phyloP scores from a whole-genome alignment of 371 early-diverging fungal species.

The Chytridium lagenaria region DNA sequence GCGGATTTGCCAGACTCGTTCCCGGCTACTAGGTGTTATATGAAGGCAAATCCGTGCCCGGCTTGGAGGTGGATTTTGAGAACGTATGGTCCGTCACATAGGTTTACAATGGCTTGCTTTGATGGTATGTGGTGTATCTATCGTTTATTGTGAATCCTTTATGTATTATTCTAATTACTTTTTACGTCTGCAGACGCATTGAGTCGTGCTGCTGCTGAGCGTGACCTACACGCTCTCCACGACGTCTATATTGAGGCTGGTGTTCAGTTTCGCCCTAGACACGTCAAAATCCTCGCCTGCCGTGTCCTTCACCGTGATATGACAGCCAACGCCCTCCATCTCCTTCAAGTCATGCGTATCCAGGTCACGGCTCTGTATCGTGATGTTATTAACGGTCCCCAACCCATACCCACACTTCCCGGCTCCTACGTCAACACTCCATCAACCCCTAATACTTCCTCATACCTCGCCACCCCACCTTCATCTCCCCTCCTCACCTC shows the following conservation, averaged over 20 bases:
- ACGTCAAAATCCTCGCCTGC: slow-evolving; percentile 56
- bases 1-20: slow-evolving; percentile 43
- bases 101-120: slow-evolving; percentile 51
- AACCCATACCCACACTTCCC: neutral
- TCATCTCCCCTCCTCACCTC: neutral
- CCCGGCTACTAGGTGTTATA: slow-evolving; percentile 52
- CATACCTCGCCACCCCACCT: neutral
- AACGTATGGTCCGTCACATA: slow-evolving; percentile 48
- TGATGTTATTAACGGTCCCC: neutral
- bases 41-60: slow-evolving; percentile 45
- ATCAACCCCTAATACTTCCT: neutral
- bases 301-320: slow-evolving; percentile 56
- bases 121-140: slow-evolving; percentile 37
- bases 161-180: neutral
- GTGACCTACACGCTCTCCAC: slow-evolving; percentile 52
- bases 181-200: too few species aligned
- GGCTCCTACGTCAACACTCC: slow-evolving; percentile 19
- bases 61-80: slow-evolving; percentile 53
- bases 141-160: too few species aligned
- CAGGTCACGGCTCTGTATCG: slow-evolving; percentile 34
- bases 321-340: slow-evolving; percentile 53
- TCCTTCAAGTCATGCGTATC: slow-evolving; percentile 37
- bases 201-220: slow-evolving; percentile 52
- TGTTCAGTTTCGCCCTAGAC: slow-evolving; percentile 50
- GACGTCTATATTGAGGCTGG: slow-evolving; percentile 48